A percentile compares a stretch with the other conserved stretches of the same genome.
Conservation (phyloP, 169 alveolate species). For the Cryptosporidium meleagridis region DNA sequence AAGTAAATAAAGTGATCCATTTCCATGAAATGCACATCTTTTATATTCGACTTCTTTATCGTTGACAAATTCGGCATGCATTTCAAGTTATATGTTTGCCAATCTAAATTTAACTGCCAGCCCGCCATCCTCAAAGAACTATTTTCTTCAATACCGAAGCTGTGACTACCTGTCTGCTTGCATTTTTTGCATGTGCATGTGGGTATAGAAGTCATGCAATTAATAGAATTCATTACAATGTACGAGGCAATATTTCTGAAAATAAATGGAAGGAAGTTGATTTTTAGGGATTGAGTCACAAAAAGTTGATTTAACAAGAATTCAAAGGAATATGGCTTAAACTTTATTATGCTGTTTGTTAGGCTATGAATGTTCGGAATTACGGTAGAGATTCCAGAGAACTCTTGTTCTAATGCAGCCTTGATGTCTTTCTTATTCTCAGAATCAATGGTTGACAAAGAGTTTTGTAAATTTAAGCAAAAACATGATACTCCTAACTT, state of each 20-base stretch:
- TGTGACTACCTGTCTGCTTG: neutral
- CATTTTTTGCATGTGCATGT: slow-evolving; percentile 50
- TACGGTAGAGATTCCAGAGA: slow-evolving; percentile 1
- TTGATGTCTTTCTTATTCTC: slow-evolving; percentile 23
- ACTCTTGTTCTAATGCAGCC: slow-evolving; percentile 1
- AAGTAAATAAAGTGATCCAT: slow-evolving; percentile 70
- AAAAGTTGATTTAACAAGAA: slow-evolving; percentile 53
- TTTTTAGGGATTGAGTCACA: neutral
- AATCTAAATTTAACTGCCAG: slow-evolving; percentile 55
- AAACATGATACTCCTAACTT: slow-evolving; percentile 12
- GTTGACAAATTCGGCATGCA: slow-evolving; percentile 62
- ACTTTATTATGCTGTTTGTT: neutral
- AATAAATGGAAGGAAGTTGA: slow-evolving; percentile 49
- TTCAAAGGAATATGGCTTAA: slow-evolving; percentile 33
- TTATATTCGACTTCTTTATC: slow-evolving; percentile 23
- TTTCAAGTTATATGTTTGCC: slow-evolving; percentile 46
- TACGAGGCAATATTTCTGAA: slow-evolving; percentile 58
- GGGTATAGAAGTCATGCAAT: slow-evolving; percentile 11
- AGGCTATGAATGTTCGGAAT: slow-evolving; percentile 11
- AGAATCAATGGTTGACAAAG: neutral
- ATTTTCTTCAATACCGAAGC: neutral
- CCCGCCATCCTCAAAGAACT: slow-evolving; percentile 14
- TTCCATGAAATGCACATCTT: slow-evolving; percentile 50
- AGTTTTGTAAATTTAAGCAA: slow-evolving; percentile 2
- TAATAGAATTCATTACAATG: slow-evolving; percentile 14